Base-by-base conservation (phyloP, 306 rosid genomes). In the Benincasa hispida region DNA sequence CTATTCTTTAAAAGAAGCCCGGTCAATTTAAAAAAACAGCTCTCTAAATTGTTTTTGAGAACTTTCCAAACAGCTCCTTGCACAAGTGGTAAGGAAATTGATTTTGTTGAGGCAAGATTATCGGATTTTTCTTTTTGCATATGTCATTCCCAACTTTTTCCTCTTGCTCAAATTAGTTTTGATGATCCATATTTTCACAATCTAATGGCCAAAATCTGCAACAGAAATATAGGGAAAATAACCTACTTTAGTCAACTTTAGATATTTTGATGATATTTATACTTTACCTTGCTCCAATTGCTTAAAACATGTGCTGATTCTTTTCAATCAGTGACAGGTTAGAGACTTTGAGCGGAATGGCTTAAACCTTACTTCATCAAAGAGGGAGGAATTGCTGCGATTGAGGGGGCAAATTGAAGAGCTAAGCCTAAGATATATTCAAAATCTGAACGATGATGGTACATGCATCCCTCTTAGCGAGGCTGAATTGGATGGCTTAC, bases 261-360 rank as follows among this genome's bases (percentile, higher is more conserved):
- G 74, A 7, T 70, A 6, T 70, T 70, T 47, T 47, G 1, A 48
- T 27, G 39, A 48, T 27, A 70, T 70, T 70, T 70, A 5, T 25
- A 70, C 24, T 42, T 45, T 68, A 80, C 76, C 51, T 35, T 62
- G 79, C 66, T n/a, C 25, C 51, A 55, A 41, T 25, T 72, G 9
- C 50, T 39, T 76, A 63, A 82, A 77, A 86, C 80, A 78, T 78
- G 81, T 85, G 67, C 85, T 94, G 91, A 94, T 94, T 88, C 82
- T 88, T 83, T 84, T 86, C 83, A 79, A 89, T 86, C 96, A 92
- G 96, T 94, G 97, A 94, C 99, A 94, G 99, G 88, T 94, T 81
- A 87, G 92, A 86, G 97, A 94, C 85, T 90, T 89, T 81, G 97
- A 94, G 85, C 92, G 84, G 63, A 90, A 90, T 89, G 99, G 99